Conservation (phyloP, 495 filamentous ascomycete species). For the Tuber brumale region DNA sequence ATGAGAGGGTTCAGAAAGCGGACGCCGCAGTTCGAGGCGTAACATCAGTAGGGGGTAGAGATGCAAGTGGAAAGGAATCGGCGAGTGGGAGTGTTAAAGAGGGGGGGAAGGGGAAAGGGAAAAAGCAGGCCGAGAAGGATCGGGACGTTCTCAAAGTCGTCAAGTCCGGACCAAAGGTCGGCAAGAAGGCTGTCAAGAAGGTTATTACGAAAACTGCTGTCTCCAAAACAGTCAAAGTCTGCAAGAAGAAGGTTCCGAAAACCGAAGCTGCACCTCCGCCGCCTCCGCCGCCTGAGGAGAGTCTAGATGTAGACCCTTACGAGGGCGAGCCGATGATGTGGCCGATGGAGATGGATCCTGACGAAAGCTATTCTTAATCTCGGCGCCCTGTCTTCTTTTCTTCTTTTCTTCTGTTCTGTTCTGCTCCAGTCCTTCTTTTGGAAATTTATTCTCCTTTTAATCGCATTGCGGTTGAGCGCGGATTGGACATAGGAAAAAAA, state of each 20-base stretch:
- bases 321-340: slow-evolving; percentile 2
- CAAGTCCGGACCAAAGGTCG: slow-evolving; percentile 9
- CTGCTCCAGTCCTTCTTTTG: not conserved
- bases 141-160: slow-evolving; percentile 14
- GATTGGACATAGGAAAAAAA: not conserved
- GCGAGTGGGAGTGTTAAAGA: not conserved
- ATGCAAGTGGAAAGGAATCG: not conserved
- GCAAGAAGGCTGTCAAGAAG: slow-evolving; percentile 8
- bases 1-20: slow-evolving; percentile 10
- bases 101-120: slow-evolving; percentile 7
- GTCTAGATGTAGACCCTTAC: not conserved
- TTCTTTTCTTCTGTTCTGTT: not conserved
- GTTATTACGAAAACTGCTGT: not conserved
- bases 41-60: not conserved
- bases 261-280: not conserved
- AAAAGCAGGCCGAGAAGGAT: not conserved
- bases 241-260: slow-evolving; percentile 1
- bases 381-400: not conserved
- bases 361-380: not conserved
- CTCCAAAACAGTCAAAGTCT: slow-evolving; percentile 1
- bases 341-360: not conserved
- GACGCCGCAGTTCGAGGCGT: slow-evolving; percentile 6
- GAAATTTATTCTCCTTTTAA: not conserved
- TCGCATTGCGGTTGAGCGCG: not conserved
- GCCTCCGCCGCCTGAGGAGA: not conserved